Percentiles rank a stretch among this genome's conserved stretches.
These are phyloP conservation scores for Botrytis medusae DNA, from an alignment of 2,329 filamentous ascomycete genomes.

Conservation along the genomic window DNA sequence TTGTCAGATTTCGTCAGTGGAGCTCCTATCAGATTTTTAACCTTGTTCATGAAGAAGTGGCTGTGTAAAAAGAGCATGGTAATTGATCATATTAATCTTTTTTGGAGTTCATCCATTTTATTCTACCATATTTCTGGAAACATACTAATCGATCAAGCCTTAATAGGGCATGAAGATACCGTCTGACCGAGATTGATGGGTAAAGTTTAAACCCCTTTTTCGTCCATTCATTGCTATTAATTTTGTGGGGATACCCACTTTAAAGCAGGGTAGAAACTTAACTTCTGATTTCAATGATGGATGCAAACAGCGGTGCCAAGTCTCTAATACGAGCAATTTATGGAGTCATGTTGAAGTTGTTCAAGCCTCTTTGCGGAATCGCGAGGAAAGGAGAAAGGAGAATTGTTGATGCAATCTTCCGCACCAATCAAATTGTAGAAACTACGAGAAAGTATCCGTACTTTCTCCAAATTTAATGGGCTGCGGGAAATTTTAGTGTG, in stretches of 20 bases:
- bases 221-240: background rate
- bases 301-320: background rate
- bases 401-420: slow-evolving; percentile 7
- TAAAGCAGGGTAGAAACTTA: background rate
- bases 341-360: background rate
- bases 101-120: background rate
- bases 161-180: background rate
- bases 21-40: background rate
- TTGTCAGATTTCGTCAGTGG: background rate
- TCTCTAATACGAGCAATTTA: slow-evolving; percentile 4
- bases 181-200: background rate
- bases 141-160: background rate
- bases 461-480: background rate
- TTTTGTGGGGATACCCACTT: background rate
- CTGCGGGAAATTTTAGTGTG: background rate
- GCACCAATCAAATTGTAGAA: background rate
- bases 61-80: background rate
- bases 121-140: slow-evolving; percentile 6
- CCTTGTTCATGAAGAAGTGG: background rate
- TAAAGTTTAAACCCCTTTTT: background rate
- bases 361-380: slow-evolving; percentile 7
- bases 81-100: no score
- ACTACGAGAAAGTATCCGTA: background rate
- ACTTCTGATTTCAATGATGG: background rate
- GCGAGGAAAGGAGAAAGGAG: background rate